Conservation (phyloP, 2,329 filamentous ascomycete species). For the Botrytis sinoallii region DNA sequence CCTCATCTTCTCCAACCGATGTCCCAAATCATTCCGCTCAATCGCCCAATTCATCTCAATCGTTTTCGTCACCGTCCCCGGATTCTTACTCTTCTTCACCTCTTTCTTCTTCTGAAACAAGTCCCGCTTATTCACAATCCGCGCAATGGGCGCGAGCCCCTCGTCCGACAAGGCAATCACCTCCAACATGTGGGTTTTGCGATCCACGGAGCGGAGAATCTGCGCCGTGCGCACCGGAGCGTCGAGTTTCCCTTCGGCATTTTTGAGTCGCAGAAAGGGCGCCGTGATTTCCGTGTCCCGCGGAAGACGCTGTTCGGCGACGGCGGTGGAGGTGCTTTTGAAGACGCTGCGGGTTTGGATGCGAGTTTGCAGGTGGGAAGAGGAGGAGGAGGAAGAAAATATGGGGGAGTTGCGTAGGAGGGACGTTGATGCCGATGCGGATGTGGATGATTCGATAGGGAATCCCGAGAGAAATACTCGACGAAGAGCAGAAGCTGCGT, state of each 20-base stretch:
- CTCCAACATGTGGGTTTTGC: conserved; percentile 49
- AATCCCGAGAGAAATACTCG: conserved; percentile 44
- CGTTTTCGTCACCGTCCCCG: conserved; percentile 57
- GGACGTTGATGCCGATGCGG: conserved; percentile 30
- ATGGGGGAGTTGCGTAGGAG: conserved; percentile 26
- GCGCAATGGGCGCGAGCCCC: conserved; percentile 59
- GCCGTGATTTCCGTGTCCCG: conserved; percentile 49
- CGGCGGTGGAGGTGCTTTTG: conserved; percentile 16
- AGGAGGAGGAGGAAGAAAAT: background rate
- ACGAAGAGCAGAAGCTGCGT: conserved; percentile 46
- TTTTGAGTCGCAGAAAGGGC: conserved; percentile 44
- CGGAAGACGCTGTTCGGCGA: conserved; percentile 35
- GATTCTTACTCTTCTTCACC: conserved; percentile 43
- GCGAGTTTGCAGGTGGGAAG: conserved; percentile 4
- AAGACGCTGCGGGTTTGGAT: conserved; percentile 10
- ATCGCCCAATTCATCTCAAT: conserved; percentile 93
- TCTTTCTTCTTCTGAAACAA: conserved; percentile 44
- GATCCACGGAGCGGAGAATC: conserved; percentile 47
- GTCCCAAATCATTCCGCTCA: conserved; percentile 68
- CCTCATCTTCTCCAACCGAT: conserved; percentile 63
- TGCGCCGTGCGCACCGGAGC: conserved; percentile 35
- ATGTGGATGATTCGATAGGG: conserved; percentile 34
- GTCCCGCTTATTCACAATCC: conserved; percentile 59
- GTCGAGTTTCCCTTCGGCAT: conserved; percentile 38
- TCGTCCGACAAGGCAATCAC: conserved; percentile 43